phyloP scores from a whole-genome alignment of 257 asterid genomes.

The Salvia splendens region DNA sequence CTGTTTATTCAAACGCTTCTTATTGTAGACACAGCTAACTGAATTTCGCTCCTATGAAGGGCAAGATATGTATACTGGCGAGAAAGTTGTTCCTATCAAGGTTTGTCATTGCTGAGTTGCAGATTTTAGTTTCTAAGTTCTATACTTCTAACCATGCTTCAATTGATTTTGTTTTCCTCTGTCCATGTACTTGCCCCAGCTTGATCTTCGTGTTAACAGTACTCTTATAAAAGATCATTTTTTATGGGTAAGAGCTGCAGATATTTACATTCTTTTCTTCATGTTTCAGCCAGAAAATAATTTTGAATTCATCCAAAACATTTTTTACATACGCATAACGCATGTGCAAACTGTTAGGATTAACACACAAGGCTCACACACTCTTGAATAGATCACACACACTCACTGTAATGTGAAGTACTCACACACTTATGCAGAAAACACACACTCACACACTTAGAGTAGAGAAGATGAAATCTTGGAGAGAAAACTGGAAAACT shows the following conservation, averaged over 20 bases:
- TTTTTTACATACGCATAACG: slow-evolving; percentile 3
- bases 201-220: slow-evolving; percentile 91
- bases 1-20: slow-evolving; percentile 29
- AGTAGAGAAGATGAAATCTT: too few species aligned
- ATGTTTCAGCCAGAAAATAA: slow-evolving; percentile 4
- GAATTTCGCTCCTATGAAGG: slow-evolving; percentile 94
- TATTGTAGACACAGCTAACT: slow-evolving; percentile 69
- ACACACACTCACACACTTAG: too few species aligned
- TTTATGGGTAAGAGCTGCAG: slow-evolving; percentile 69
- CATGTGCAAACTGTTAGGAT: too few species aligned
- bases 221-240: slow-evolving; percentile 90
- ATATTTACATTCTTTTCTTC: slow-evolving; percentile 22
- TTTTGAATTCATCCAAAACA: not conserved
- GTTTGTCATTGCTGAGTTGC: slow-evolving; percentile 41
- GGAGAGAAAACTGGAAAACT: too few species aligned
- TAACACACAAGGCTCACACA: too few species aligned
- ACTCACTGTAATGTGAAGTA: too few species aligned
- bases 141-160: slow-evolving; percentile 24
- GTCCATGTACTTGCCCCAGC: slow-evolving; percentile 48
- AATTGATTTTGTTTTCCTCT: slow-evolving; percentile 24
- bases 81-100: slow-evolving; percentile 93
- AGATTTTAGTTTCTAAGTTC: slow-evolving; percentile 21
- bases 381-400: too few species aligned
- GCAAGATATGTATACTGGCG: slow-evolving; percentile 95
- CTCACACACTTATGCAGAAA: too few species aligned